Base-by-base conservation (phyloP, 345 rosid genomes). In the Aquilaria malaccensis region DNA sequence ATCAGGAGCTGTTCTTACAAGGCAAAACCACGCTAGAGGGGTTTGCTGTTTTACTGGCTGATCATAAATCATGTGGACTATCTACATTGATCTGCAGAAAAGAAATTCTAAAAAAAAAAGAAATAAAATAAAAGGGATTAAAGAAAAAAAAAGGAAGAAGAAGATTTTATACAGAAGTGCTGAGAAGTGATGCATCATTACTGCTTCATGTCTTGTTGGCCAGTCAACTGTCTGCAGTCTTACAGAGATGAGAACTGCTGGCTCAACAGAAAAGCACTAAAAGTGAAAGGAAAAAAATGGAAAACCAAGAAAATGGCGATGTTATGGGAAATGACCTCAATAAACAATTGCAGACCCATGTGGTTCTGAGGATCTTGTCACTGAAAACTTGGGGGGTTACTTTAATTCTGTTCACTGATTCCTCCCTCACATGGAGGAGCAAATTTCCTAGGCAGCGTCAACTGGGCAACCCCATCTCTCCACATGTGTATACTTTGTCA, bases 391-490 rank as follows among this genome's bases (percentile, higher is more conserved):
- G 13, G 62, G 68, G 61, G 43, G 43, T 37, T 60, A 50, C 58
- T 74, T 69, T 64, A 64, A 70, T 67, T 67, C 58, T 67, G 79
- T 68, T 74, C 77, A 55, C 68, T 56, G 83, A 80, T 73, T 76
- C 79, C 71, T 65, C 55, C 77, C 78, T 78, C 90, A 82, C 90
- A 77, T 85, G 90, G 66, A 52, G 55, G 67, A 47, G 43, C 59
- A 61, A 7, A 58, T 37, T 68, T 60, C 70, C 66, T 71, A 47
- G 66, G 32, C 41, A 52, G 29, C 69, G 51, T 58, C 65, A 50
- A 65, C 68, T 9, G 65, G 53, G 52, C 56, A 66, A 7, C 57
- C 76, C 57, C 74, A 46, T 61, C 63, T 46, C 60, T 13, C 59
- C 77, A 66, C 72, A 66, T 72, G 72, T 45, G 52, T 7, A 15